Evolutionary conservation across 352 stramenopile genomes (phyloP), one percentile per base, ranked within the genome.

Genomic region (Phytophthora podocarpi): DNA sequence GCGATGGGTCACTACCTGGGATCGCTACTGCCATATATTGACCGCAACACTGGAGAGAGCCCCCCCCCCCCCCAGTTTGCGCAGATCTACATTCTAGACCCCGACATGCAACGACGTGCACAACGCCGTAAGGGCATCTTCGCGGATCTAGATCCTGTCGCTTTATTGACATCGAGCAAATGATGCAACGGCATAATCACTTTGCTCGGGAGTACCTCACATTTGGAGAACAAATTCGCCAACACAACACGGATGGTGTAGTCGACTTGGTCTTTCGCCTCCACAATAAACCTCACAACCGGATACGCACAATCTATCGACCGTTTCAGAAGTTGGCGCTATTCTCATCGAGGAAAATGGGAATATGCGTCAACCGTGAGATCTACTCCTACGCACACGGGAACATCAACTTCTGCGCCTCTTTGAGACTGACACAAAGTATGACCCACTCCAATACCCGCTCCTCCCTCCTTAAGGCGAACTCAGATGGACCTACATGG

Each of bases 131-230:
- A 21, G 26, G 2, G 20, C 13, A 43, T 65, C 20, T 45, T 56
- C 5, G 9, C 16, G 0, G 55, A 40, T 11, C n/a, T 56, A n/a
- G 42, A 48, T 24, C 13, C 6, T 23, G 24, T 43, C 15, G 18
- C 45, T 1, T 23, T 63, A 7, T 15, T n/a, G 35, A 48, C 13
- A 52, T 63, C 6, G 54, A 63, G 27, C 2, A 23, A 5, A 55
- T 63, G 54, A 50, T 50, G 54, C 5, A 6, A 16, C 11, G 36
- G 39, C 30, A 92, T 12, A 65, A 54, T 24, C 47, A 21, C 11
- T 59, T 48, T 24, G 40, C 40, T 1, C 15, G 50, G 31, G 30
- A 54, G 15, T 46, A 46, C 36, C 20, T 56, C 0, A 41, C 11
- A 1, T 49, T 42, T 40, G 35, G 45, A 0, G 35, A 64, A 20